These are phyloP conservation scores for Calonectria henricotiae DNA, from an alignment of 2,329 filamentous ascomycete genomes.

Conservation along the genomic window DNA sequence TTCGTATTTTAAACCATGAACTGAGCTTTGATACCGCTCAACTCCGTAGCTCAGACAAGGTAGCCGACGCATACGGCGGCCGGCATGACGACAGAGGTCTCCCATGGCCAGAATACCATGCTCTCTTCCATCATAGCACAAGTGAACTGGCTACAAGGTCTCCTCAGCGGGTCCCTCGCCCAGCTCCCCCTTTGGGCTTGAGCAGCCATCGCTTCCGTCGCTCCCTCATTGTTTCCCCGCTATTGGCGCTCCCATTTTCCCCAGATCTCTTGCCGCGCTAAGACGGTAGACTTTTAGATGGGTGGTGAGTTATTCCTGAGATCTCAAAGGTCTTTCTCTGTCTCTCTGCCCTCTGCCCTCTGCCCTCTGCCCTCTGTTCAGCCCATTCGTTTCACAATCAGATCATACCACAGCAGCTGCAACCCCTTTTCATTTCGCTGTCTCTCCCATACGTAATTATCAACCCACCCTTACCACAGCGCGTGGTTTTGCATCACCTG, in stretches of 20 bases:
- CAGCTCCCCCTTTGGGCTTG: conserved; percentile 17
- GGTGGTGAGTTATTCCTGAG: conserved; percentile 12
- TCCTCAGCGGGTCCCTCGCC: conserved; percentile 16
- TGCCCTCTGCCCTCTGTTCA: background rate
- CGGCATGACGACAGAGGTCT: conserved; percentile 6
- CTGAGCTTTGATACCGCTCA: conserved; percentile 11
- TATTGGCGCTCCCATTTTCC: conserved; percentile 12
- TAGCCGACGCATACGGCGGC: conserved; percentile 28
- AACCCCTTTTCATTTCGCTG: background rate
- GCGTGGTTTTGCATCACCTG: conserved; percentile 18
- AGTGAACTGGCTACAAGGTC: background rate
- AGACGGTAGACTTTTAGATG: conserved; percentile 14
- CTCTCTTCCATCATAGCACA: background rate
- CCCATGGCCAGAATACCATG: background rate
- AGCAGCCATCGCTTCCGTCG: conserved; percentile 21
- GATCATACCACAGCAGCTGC: conserved; percentile 15
- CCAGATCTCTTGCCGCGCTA: conserved; percentile 28
- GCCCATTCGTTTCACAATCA: conserved; percentile 19
- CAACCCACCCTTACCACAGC: conserved; percentile 22
- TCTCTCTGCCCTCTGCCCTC: background rate
- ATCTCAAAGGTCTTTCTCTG: background rate
- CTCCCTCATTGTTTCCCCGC: conserved; percentile 1
- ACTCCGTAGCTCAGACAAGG: conserved; percentile 7
- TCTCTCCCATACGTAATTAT: conserved; percentile 22
- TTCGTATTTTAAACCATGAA: conserved; percentile 12